Base-by-base conservation (phyloP, 2,329 filamentous ascomycete genomes). In the Colletotrichum ledebouriae region DNA sequence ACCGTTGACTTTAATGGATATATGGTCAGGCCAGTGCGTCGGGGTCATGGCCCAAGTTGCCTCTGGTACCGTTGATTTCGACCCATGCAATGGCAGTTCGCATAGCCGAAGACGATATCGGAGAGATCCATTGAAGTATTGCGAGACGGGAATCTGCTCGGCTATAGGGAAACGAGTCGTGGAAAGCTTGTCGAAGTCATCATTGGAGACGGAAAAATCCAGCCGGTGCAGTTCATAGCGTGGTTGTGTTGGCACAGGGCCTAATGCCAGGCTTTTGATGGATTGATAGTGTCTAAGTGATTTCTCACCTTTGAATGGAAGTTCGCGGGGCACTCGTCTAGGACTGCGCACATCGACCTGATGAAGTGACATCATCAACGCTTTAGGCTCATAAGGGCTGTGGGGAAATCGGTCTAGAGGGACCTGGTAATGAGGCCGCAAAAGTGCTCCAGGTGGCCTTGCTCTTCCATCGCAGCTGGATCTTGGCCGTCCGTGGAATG, bases 71-170 rank as follows among this genome's bases (percentile, higher is more conserved):
- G 76, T 76, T 10, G 72, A 29, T 29, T 72, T 15, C 25, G 67
- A n/a, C n/a, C 25, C 12, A 34, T 57, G 47, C 33, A 70, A 42
- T 53, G 5, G 50, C 46, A 73, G 63, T 56, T 75, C 73, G 73
- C 91, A 87, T 74, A 92, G 91, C 10, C 93, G 90, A 22, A 97
- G 74, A 15, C 94, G 91, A 74, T 90, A 90, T 41, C 88, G 85
- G 5, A 86, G 78, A 57, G 86, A 88, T 4, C 87, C 86, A 67
- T 88, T 81, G 17, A 77, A 78, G 61, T 83, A 83, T 42, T 77
- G 71, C 33, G 78, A 79, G 4, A 80, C 74, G 0, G 79, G 73
- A 80, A 82, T 29, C 56, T 6, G 76, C 75, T 47, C 76, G 70
- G 3, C 80, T 76, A 42, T 71, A 29, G 57, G 60, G 11, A 17